Conservation (phyloP, 140 eudicot genomes). For the Oenanthe javanica region DNA sequence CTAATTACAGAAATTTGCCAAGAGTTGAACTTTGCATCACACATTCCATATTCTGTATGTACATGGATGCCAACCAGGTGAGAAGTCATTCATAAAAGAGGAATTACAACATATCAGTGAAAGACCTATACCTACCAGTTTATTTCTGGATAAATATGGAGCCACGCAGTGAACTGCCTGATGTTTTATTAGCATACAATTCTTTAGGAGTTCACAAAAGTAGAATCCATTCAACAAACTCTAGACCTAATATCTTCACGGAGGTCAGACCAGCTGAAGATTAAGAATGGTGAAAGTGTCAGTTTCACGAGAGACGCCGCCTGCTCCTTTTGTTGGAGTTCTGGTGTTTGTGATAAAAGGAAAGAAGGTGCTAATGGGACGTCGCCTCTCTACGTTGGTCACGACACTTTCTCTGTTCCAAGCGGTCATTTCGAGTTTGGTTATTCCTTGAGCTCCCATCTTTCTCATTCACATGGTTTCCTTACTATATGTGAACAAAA, state of each 20-base stretch:
- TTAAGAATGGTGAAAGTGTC: constrained; percentile 12
- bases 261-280: background rate
- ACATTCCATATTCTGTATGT: no score
- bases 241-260: no score
- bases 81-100: background rate
- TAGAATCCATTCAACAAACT: no score
- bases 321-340: constrained; percentile 59
- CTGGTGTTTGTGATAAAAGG: constrained; percentile 62
- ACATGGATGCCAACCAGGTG: background rate
- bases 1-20: background rate
- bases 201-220: background rate
- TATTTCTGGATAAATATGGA: background rate
- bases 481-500: background rate
- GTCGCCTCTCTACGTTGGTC: constrained; percentile 64
- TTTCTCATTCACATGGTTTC: background rate
- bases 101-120: no score
- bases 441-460: constrained; percentile 15
- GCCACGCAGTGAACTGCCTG: background rate
- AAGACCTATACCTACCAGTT: background rate
- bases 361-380: constrained; percentile 54
- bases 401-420: constrained; percentile 68
- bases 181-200: background rate
- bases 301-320: constrained; percentile 30
- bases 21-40: background rate
- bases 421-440: constrained; percentile 97